phyloP scores from a whole-genome alignment of 768 basidiomycete species.

The Clavaria fumosa region DNA sequence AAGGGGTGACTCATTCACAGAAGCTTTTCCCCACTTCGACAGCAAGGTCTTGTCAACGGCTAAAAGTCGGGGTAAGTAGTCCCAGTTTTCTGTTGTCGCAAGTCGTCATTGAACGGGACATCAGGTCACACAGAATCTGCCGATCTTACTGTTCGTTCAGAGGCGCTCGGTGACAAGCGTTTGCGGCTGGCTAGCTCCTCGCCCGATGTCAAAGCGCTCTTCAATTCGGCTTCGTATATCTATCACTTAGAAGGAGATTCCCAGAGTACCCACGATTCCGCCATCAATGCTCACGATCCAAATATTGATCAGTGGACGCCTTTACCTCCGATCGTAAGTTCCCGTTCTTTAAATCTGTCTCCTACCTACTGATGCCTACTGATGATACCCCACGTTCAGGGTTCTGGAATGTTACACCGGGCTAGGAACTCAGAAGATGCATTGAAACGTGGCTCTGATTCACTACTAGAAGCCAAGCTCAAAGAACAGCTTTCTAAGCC shows the following conservation, averaged over 20 bases:
- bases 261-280: too few species aligned
- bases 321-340: slow-evolving; percentile 56
- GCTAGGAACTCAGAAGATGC: slow-evolving; percentile 61
- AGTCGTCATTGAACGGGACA: slow-evolving; percentile 4
- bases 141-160: slow-evolving; percentile 48
- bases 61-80: slow-evolving; percentile 49
- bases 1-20: slow-evolving; percentile 84
- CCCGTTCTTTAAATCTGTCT: slow-evolving; percentile 2
- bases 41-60: slow-evolving; percentile 82
- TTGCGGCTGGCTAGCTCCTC: slow-evolving; percentile 79
- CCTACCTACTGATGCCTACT: slow-evolving; percentile 8
- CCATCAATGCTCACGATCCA: slow-evolving; percentile 39
- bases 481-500: slow-evolving; percentile 67
- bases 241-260: slow-evolving; percentile 64
- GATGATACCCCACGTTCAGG: slow-evolving; percentile 23
- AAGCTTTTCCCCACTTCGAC: slow-evolving; percentile 93
- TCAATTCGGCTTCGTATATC: slow-evolving; percentile 74
- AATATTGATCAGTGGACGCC: slow-evolving; percentile 65
- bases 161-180: slow-evolving; percentile 55
- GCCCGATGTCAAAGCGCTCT: slow-evolving; percentile 89
- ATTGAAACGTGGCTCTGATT: slow-evolving; percentile 71
- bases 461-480: slow-evolving; percentile 68
- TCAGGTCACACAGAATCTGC: slow-evolving; percentile 42
- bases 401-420: slow-evolving; percentile 52
- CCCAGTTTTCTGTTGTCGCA: slow-evolving; percentile 17